These are phyloP conservation scores for Syncephalis fuscata DNA, from an alignment of 371 early-diverging fungal species.

Conservation along the genomic window DNA sequence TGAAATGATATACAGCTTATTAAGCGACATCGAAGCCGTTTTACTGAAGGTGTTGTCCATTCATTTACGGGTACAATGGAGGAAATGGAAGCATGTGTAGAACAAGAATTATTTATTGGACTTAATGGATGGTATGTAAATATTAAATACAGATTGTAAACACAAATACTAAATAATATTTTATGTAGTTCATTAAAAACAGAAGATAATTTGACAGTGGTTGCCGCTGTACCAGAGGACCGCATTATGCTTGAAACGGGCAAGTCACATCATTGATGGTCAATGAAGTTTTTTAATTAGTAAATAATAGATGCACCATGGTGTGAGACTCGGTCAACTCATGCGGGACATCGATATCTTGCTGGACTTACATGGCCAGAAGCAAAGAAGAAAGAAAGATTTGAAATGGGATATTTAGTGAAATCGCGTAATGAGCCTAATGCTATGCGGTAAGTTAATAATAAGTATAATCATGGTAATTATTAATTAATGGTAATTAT, in stretches of 20 bases:
- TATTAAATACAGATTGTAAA: no score
- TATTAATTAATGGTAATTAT: not conserved
- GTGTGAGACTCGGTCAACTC: conserved; percentile 87
- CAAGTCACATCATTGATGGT: conserved; percentile 8
- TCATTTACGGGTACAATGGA: conserved; percentile 77
- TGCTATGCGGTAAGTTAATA: conserved; percentile 33
- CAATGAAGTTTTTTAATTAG: no score
- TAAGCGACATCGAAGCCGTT: conserved; percentile 35
- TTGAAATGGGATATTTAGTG: conserved; percentile 49
- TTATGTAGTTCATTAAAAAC: conserved; percentile 61
- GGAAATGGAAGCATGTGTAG: conserved; percentile 50
- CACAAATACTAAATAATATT: no score
- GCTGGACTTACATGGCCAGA: conserved; percentile 6
- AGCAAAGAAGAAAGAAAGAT: conserved; percentile 55
- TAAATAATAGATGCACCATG: conserved; percentile 84
- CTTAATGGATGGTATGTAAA: conserved; percentile 83
- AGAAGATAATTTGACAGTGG: conserved; percentile 62
- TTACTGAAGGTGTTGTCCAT: conserved; percentile 84
- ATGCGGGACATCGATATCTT: conserved; percentile 37
- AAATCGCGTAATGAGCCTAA: conserved; percentile 81
- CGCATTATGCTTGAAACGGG: conserved; percentile 86
- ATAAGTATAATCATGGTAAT: not conserved
- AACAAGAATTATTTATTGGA: conserved; percentile 83
- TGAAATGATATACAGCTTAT: conserved; percentile 20
- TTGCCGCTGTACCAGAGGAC: conserved; percentile 63